These are phyloP conservation scores for Erythrobasidium hasegawianum DNA, from an alignment of 1,284 basidiomycete species.

Conservation along the genomic window DNA sequence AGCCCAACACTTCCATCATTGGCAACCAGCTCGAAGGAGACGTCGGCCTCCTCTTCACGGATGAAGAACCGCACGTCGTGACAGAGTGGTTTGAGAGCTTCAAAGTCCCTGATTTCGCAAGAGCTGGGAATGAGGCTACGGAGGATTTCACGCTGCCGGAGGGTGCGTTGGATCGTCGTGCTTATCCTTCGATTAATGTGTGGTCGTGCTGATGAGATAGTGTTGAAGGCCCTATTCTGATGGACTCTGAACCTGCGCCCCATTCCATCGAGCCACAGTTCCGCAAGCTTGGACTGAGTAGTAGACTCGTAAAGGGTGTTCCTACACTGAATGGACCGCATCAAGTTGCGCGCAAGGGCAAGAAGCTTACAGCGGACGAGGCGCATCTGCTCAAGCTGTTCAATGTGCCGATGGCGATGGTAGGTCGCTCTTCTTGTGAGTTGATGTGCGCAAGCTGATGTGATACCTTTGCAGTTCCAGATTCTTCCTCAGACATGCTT, in stretches of 20 bases:
- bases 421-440: constrained; percentile 21
- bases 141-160: constrained; percentile 71
- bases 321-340: constrained; percentile 75
- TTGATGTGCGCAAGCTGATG: background rate
- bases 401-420: constrained; percentile 73
- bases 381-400: constrained; percentile 83
- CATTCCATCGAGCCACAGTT: constrained; percentile 96
- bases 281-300: constrained; percentile 81
- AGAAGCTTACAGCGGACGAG: constrained; percentile 63
- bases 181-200: background rate
- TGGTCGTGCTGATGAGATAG: too few relatives aligned
- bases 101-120: constrained; percentile 83
- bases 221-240: constrained; percentile 52
- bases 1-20: constrained; percentile 71
- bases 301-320: constrained; percentile 75
- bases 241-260: constrained; percentile 68
- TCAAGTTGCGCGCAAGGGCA: constrained; percentile 77
- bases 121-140: constrained; percentile 75
- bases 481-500: constrained; percentile 31
- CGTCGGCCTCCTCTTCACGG: constrained; percentile 87
- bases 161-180: constrained; percentile 47
- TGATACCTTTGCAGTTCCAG: constrained; percentile 32
- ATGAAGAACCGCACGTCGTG: constrained; percentile 80
- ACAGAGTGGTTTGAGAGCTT: constrained; percentile 92
- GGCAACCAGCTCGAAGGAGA: constrained; percentile 84